phyloP scores from a whole-genome alignment of 257 asterid species.

The Ligustrum vulgare region DNA sequence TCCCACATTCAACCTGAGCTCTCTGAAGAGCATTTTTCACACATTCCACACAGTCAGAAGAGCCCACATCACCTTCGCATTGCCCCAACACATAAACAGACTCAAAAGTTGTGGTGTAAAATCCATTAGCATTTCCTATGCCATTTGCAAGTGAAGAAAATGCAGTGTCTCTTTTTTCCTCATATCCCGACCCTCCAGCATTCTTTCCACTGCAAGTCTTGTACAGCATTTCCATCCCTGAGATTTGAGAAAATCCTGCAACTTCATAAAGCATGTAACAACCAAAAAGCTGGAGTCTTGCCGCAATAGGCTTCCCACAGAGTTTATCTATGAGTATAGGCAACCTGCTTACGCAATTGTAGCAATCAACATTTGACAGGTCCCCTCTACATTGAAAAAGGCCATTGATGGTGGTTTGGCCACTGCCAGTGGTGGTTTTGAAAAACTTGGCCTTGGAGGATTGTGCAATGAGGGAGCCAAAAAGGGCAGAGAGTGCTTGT shows the following conservation, averaged over 20 bases:
- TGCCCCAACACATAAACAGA: slow-evolving; percentile 82
- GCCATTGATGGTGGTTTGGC: slow-evolving; percentile 68
- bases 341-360: slow-evolving; percentile 71
- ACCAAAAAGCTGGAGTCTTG: slow-evolving; percentile 87
- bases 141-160: slow-evolving; percentile 65
- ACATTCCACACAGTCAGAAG: slow-evolving; percentile 79
- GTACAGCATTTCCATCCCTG: slow-evolving; percentile 91
- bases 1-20: slow-evolving; percentile 96
- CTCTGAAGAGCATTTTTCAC: slow-evolving; percentile 84
- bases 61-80: slow-evolving; percentile 89
- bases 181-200: slow-evolving; percentile 75
- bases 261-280: slow-evolving; percentile 92
- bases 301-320: slow-evolving; percentile 77
- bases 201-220: slow-evolving; percentile 78
- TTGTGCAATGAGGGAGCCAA: slow-evolving; percentile 75
- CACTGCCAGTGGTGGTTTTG: slow-evolving; percentile 65
- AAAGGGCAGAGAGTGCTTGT: slow-evolving; percentile 81
- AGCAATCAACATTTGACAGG: slow-evolving; percentile 80
- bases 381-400: slow-evolving; percentile 94
- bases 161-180: slow-evolving; percentile 83
- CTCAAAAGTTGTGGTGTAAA: slow-evolving; percentile 60
- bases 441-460: slow-evolving; percentile 77
- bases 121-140: slow-evolving; percentile 54
- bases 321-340: slow-evolving; percentile 88
- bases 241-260: slow-evolving; percentile 76